phyloP scores from a whole-genome alignment of 768 basidiomycete genomes.

The Panaeolus papilionaceus region DNA sequence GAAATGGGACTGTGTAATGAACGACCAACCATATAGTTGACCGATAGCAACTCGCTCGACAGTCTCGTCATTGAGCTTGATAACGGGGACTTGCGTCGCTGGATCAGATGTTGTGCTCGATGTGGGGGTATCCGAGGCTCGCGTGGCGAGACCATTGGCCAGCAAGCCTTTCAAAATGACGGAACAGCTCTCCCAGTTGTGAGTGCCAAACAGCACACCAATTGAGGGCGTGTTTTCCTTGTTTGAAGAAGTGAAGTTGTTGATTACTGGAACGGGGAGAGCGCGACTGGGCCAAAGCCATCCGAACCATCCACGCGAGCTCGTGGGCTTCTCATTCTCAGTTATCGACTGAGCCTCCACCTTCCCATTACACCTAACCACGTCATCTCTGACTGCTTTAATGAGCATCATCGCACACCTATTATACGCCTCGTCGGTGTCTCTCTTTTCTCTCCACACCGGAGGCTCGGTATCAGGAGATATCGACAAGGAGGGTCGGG shows the following conservation, averaged over 20 bases:
- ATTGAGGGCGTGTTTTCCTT: constrained; percentile 36
- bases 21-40: constrained; percentile 78
- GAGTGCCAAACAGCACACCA: constrained; percentile 85
- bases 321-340: background rate
- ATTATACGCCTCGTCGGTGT: constrained; percentile 81
- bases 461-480: constrained; percentile 66
- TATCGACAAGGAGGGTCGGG: constrained; percentile 47
- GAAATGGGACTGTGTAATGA: background rate
- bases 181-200: constrained; percentile 76
- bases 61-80: constrained; percentile 56
- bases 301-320: constrained; percentile 17
- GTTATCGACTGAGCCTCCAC: background rate
- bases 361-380: constrained; percentile 29
- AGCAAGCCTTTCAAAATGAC: constrained; percentile 68
- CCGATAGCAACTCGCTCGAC: constrained; percentile 74
- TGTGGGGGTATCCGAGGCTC: constrained; percentile 20
- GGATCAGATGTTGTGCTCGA: background rate
- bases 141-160: constrained; percentile 55
- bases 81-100: constrained; percentile 24
- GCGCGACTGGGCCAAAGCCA: constrained; percentile 17
- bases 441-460: constrained; percentile 70
- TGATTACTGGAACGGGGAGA: constrained; percentile 5
- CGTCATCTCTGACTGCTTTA: constrained; percentile 57
- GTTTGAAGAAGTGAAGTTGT: background rate
- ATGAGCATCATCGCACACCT: constrained; percentile 64